Base-by-base conservation (phyloP, 140 eudicot species). In the Stevia rebaudiana region DNA sequence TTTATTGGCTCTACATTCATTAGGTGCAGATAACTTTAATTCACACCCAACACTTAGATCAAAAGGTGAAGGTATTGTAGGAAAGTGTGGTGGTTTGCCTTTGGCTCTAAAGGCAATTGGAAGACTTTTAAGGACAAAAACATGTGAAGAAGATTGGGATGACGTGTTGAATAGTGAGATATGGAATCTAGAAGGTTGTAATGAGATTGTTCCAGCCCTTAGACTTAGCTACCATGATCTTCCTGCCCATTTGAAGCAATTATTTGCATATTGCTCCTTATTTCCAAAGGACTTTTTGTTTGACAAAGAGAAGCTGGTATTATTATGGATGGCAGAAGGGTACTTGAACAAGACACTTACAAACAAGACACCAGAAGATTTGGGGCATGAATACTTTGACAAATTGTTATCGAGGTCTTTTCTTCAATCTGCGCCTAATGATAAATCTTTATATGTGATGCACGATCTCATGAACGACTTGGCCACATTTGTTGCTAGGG, bases 91-190 rank as follows among this genome's bases (percentile, higher is more conserved):
- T 47, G 25, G 25, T 47, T 47, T 75, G 24, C 81, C 85, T 67
- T 78, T 80, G 48, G 53, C 79, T 48, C 36, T 63, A 15, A 71
- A 55, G 24, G 70, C 72, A 5, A 48, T 80, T 0, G 85, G 71
- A 17, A 43, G 85, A 15, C 28, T 76, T 5, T 44, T 80, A 66
- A 43, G 67, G 13, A 44, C 40, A 19, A 80, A 80, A 53, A 11
- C 11, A 13, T 11, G 12, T 23, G 17, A 0, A 25, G 21, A 53
- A 24, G 60, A 53, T 1, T 53, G 60, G 60, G 11, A 25, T 5
- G 60, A 11, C 0, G 10, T 53, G 60, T 6, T 23, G 4, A 25
- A 53, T 0, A 50, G 8, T 50, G 57, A 50, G 8, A 18, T 47
- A 47, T 47, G 54, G 54, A 1, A 47, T 6, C 7, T 17, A 1